Percentiles rank a stretch among this genome's conserved stretches.
phyloP scores from a whole-genome alignment of 768 basidiomycete species.

The Rhodotorula graminis region DNA sequence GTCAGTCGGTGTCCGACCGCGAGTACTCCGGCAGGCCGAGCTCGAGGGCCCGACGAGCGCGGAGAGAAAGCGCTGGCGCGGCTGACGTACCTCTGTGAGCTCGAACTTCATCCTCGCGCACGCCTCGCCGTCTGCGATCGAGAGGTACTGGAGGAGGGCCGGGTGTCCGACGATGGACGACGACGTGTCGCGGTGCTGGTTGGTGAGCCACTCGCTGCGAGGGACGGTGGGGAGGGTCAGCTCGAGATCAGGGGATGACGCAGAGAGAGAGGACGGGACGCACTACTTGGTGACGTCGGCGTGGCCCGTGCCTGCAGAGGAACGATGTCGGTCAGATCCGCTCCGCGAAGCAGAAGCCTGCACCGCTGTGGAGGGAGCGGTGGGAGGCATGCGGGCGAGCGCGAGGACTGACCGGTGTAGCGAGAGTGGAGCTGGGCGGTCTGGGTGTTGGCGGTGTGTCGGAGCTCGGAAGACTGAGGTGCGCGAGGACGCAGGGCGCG shows the following conservation, averaged over 20 bases:
- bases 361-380: too few relatives aligned
- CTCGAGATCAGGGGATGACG: neutral
- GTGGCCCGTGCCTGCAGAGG: conserved; percentile 75
- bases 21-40: too few relatives aligned
- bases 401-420: conserved; percentile 54
- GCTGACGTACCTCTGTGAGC: conserved; percentile 79
- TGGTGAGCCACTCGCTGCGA: conserved; percentile 88
- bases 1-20: neutral
- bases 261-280: neutral
- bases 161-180: conserved; percentile 89
- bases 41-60: neutral
- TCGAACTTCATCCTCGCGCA: conserved; percentile 84
- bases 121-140: conserved; percentile 91
- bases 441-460: conserved; percentile 95
- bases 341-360: neutral
- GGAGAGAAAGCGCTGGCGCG: neutral
- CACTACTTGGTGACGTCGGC: conserved; percentile 95
- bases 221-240: neutral
- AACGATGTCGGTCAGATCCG: neutral
- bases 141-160: conserved; percentile 74
- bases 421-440: conserved; percentile 61
- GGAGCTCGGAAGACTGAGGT: conserved; percentile 58
- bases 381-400: neutral
- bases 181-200: conserved; percentile 94
- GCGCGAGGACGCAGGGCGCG: neutral